Base-by-base conservation (phyloP, 306 rosid species). In the Ziziphus jujuba region DNA sequence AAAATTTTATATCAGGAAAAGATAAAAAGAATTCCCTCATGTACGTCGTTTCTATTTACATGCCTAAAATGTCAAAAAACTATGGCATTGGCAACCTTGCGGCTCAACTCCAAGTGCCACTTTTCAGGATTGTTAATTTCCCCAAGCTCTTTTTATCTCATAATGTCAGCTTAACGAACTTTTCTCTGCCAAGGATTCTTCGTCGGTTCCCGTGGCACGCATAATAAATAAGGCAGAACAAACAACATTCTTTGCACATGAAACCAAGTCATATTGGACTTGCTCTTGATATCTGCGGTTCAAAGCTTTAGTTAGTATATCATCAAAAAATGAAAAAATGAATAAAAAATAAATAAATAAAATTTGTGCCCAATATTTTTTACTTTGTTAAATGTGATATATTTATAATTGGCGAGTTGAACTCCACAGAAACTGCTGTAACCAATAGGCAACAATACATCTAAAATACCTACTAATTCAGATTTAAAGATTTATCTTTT, bases 231-330 rank as follows among this genome's bases (percentile, higher is more conserved):
- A 62, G 52, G 78, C 59, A 25, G 65, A 63, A 73, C 49, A 45
- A 48, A 62, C 52, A 66, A 54, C 82, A 70, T 63, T 56, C 52
- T 63, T 63, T 63, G 82, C 75, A 81, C 34, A 11, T 63, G 69
- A 47, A 57, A 67, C 56, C 11, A 33, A 19, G 34, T 75, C 69
- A 89, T 79, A 87, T 84, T 6, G 93, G 96, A 69, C 96, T 89
- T 22, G 82, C 92, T 77, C 91, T 89, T 69, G 82, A 81, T 70
- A 75, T 72, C 92, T 89, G 91, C 87, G 72, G 62, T 50, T n/a
- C 69, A 70, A 28, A 77, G 21, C 33, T 9, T 12, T 7, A 2
- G 12, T 9, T 40, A 40, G 33, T 28, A 28, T 28, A 28, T 28
- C 33, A 28, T 28, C 33, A 28, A 28, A 28, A 28, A 28, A 28